Base-by-base conservation (phyloP, 1,139 yeast species). In the Eremothecium cymbalariae region DNA sequence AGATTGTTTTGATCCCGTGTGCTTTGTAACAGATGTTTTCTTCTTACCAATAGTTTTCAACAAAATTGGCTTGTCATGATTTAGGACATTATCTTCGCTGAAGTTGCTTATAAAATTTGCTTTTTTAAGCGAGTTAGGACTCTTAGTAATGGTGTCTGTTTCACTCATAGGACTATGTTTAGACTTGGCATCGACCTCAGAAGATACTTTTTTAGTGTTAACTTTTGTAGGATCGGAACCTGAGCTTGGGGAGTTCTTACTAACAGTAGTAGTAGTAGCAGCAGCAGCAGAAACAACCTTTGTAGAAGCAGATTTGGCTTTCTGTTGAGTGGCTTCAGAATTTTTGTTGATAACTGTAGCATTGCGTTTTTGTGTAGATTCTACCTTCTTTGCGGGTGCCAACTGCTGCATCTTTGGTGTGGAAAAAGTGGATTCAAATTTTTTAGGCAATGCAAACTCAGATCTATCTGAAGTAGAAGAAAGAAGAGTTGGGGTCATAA, bases 301-400 rank as follows among this genome's bases (percentile, higher is more conserved):
- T 9, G 9, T 8, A 19, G 8, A 8, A 19, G n/a, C n/a, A 23
- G 26, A 23, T 23, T 23, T 23, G 7, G 11, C 17, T 25, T 20
- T 29, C 6, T 14, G 19, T 14, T 28, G 13, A 9, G 19, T 13
- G 4, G 14, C 14, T 16, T 30, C 23, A 8, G 25, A 22, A 22
- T 3, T 17, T 4, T 6, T 17, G 7, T 15, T 13, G 20, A 14
- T 32, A 11, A 17, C 17, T 24, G 16, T 22, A 6, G 17, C 9
- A 9, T 23, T 28, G 14, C 28, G 17, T 26, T 36, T 36, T 9
- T 33, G 30, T 8, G 27, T 25, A 2, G 42, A 36, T 11, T n/a
- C 30, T 8, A 27, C 21, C 9, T 27, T 15, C 12, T 18, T 27
- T 9, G n/a, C 21, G 7, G 30, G n/a, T 9, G n/a, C 14, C 8